Evolutionary conservation across 345 rosid species (phyloP).

Genomic region (Euphorbia tirucalli): DNA sequence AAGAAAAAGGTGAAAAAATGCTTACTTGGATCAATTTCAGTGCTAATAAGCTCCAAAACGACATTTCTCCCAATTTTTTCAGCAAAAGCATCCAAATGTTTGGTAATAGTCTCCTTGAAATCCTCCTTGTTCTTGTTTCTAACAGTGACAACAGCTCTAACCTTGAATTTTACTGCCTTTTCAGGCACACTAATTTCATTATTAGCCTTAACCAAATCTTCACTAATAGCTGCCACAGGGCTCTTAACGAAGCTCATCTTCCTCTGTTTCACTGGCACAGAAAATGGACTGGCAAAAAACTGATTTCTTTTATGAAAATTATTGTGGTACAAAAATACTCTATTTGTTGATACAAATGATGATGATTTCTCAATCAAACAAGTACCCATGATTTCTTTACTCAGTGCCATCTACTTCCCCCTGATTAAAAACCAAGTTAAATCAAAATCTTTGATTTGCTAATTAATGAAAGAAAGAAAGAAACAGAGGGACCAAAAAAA

Average conservation of each 20-base stretch:
- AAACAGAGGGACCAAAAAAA: background rate
- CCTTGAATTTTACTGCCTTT: conserved; percentile 57
- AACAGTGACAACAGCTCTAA: conserved; percentile 70
- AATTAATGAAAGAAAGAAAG: conserved; percentile 2
- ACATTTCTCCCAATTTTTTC: conserved; percentile 83
- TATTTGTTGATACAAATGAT: conserved; percentile 8
- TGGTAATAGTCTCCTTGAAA: conserved; percentile 64
- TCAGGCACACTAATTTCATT: conserved; percentile 16
- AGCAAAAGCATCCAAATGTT: conserved; percentile 65
- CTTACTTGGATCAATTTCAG: conserved; percentile 85
- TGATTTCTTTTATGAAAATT: conserved; percentile 6
- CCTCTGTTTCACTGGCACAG: conserved; percentile 5
- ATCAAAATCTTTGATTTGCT: background rate
- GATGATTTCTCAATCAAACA: conserved; percentile 21
- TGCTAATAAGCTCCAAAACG: conserved; percentile 78
- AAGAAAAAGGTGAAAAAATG: background rate
- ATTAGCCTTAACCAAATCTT: conserved; percentile 55
- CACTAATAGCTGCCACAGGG: conserved; percentile 53
- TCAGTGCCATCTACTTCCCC: conserved; percentile 45
- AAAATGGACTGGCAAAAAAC: conserved; percentile 15
- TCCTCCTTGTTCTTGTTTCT: conserved; percentile 83
- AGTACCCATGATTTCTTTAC: conserved; percentile 57
- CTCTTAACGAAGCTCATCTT: conserved; percentile 2
- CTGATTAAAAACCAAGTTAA: background rate
- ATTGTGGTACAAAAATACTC: too few relatives aligned